Base-by-base conservation (phyloP, 306 rosid species). In the Arachis hypogaea region DNA sequence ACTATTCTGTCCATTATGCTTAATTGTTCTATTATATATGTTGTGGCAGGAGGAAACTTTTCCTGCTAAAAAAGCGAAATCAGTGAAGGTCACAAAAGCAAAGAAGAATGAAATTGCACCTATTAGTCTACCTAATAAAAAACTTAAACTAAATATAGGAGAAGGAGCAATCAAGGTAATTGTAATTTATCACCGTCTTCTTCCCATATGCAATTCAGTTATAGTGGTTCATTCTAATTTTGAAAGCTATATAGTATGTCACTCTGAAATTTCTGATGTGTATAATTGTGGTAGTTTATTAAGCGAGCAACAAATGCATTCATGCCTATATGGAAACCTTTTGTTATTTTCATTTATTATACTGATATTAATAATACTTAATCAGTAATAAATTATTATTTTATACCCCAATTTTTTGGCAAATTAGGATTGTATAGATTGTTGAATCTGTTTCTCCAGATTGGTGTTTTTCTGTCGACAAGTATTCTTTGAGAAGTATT, bases 141-240 rank as follows among this genome's bases (percentile, higher is more conserved):
- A 89, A 87, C 66, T 94, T 38, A 94, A 91, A 83, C 83, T 91
- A 77, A 83, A 83, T 83, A 81, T 93, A 40, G 98, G 96, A 77
- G 96, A 94, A 72, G 86, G 79, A 72, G 38, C 38, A 33, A 88
- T 85, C 68, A 91, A 89, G 95, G 98, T 81, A 87, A 84, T 63
- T 82, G 55, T 75, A 36, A 28, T 71, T 57, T 45, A 36, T 43
- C 73, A 33, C n/a, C 50, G 11, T 68, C 57, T 57, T 63, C 14
- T 63, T 45, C 41, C 47, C 12, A 11, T 18, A 18, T 42, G 45
- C 22, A 65, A 49, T 18, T 42, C 62, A 11, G 33, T 66, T 52
- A 43, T 18, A 51, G 50, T 50, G 57, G 72, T 61, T 70, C 40
- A 57, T 28, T 63, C 54, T 61, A 54, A 10, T 58, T 41, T 47